Conservation (phyloP, 2,329 filamentous ascomycete species). For the Trichoderma gracile region DNA sequence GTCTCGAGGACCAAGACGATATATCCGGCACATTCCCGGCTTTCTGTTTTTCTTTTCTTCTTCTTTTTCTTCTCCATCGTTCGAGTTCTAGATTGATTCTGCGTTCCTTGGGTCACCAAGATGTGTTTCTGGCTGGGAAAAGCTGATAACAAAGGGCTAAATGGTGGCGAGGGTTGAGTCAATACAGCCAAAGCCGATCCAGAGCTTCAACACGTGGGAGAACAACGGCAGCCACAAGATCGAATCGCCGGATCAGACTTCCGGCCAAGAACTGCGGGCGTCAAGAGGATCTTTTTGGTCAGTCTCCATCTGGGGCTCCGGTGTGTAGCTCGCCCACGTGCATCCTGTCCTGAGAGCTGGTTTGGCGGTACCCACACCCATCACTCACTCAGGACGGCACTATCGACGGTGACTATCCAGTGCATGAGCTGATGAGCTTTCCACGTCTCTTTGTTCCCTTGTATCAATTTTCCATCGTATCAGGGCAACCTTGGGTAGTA, state of each 20-base stretch:
- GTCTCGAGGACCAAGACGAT: not conserved
- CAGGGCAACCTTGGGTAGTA: not conserved
- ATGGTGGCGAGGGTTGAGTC: not conserved
- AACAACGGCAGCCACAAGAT: not conserved
- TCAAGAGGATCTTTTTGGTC: not conserved
- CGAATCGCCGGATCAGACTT: not conserved
- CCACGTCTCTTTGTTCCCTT: not conserved
- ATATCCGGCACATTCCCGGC: no score
- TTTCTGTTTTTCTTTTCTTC: not conserved
- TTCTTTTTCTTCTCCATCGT: not conserved
- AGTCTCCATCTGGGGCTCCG: slow-evolving; percentile 1
- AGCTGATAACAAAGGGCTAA: not conserved
- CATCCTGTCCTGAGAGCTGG: not conserved
- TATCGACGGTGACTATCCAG: slow-evolving; percentile 8
- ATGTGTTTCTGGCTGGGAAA: not conserved
- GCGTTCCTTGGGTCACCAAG: not conserved
- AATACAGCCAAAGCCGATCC: not conserved
- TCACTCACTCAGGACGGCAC: not conserved
- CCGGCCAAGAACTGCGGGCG: not conserved
- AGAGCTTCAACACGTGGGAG: slow-evolving; percentile 1
- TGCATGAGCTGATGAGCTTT: not conserved
- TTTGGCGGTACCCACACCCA: not conserved
- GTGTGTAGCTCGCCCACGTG: slow-evolving; percentile 15
- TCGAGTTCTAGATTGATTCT: not conserved
- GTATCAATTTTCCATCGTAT: not conserved